Conservation (phyloP, 1,284 basidiomycete species). For the Sanghuangporus weigelae region DNA sequence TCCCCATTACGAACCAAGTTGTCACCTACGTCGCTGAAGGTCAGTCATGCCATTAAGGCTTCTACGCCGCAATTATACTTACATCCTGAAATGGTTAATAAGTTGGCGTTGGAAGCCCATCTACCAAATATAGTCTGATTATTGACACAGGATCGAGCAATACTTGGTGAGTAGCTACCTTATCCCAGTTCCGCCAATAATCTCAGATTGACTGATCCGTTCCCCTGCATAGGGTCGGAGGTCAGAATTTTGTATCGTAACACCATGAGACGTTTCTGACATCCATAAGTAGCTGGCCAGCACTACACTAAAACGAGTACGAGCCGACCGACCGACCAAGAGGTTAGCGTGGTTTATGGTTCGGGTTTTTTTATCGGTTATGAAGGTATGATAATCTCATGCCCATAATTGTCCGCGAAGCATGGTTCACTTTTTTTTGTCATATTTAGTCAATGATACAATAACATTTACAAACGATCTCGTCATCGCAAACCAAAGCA, state of each 20-base stretch:
- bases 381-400: conserved; percentile 14
- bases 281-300: conserved; percentile 20
- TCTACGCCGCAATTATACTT: no score
- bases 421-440: not conserved
- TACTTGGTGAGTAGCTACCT: conserved; percentile 22
- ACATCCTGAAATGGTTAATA: not conserved
- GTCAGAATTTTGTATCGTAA: no score
- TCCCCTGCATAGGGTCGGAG: not conserved
- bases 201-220: conserved; percentile 12
- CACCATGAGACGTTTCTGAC: not conserved
- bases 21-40: conserved; percentile 3
- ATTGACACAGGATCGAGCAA: conserved; percentile 22
- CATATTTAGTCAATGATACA: conserved; percentile 15
- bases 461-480: conserved; percentile 17
- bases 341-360: conserved; percentile 17
- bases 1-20: conserved; percentile 8
- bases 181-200: not conserved
- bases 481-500: conserved; percentile 16
- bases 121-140: conserved; percentile 17
- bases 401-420: not conserved
- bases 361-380: conserved; percentile 17
- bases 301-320: conserved; percentile 9
- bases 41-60: not conserved
- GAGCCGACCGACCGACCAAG: conserved; percentile 7
- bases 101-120: conserved; percentile 18